phyloP scores from a whole-genome alignment of 441 rosid species.

The Populus hybrid region DNA sequence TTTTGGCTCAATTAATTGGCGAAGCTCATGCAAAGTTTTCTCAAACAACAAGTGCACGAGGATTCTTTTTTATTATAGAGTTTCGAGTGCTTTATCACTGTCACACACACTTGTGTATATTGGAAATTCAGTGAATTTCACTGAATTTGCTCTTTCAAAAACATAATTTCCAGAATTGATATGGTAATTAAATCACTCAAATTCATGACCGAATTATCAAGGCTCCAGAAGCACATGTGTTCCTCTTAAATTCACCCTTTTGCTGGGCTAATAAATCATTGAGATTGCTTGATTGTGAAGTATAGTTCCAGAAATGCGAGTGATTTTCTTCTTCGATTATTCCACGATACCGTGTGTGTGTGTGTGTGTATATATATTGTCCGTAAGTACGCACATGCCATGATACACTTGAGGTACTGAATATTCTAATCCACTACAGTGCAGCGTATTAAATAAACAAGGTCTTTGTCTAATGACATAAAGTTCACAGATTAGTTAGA shows the following conservation, averaged over 20 bases:
- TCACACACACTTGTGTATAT: neutral
- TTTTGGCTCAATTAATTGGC: neutral
- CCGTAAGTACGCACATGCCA: neutral
- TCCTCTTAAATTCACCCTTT: neutral
- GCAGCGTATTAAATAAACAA: conserved; percentile 3
- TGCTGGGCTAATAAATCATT: neutral
- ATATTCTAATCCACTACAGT: neutral
- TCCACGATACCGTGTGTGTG: neutral
- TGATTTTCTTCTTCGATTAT: neutral
- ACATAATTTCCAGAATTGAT: neutral
- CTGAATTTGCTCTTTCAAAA: neutral
- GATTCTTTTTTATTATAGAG: neutral
- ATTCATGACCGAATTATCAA: neutral
- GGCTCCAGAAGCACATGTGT: neutral
- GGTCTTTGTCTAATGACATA: conserved; percentile 5
- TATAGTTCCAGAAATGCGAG: neutral
- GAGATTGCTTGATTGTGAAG: neutral
- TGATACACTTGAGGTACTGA: neutral
- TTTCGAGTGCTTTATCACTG: neutral
- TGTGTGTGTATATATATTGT: neutral
- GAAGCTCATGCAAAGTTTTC: neutral
- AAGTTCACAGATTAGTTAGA: conserved; percentile 21
- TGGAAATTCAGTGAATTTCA: neutral
- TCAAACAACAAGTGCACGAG: neutral
- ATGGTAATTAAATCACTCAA: neutral